Base-by-base conservation (phyloP, 192 early-diverging fungal species). In the Coemansia sp. region DNA sequence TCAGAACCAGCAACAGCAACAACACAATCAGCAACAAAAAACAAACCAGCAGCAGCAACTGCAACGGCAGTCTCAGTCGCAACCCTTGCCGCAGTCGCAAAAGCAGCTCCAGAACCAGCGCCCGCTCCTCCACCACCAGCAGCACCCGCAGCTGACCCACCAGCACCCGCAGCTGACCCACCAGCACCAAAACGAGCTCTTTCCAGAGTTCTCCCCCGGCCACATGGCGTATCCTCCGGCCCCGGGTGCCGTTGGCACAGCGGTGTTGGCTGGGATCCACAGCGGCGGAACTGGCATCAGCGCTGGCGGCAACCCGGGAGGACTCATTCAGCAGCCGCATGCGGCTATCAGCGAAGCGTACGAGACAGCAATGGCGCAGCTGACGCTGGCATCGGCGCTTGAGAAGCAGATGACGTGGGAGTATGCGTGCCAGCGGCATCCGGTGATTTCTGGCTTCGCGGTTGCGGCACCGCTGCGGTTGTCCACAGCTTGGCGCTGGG, bases 401-500 rank as follows among this genome's bases (percentile, higher is more conserved):
- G 70, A 68, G 41, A 64, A 65, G 69, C 73, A 73, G 61, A 59
- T 72, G 58, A 64, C 64, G 37, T 81, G 79, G 79, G 74, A 81
- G 57, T 81, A 76, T 44, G 74, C 74, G 38, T 76, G 79, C 64
- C 64, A 68, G 43, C 70, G 72, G 18, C 79, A 81, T 54, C 79
- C 79, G 57, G 23, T 76, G 48, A 54, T 81, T 26, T 64, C 71
- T 37, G 76, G 79, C 70, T 81, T 81, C 19, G 57, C 74, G 9
- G 69, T 72, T 3, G 70, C 74, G 19, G 70, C 79, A 26, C 60
- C 67, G 21, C 63, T 63, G 26, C 64, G 56, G 37, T 74, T 81
- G 37, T 70, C 70, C 0, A 56, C 53, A 13, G 23, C 56, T 42
- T 81, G 79, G 79, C 74, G 79, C 21, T 75, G 79, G 68, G 56